Conservation (phyloP, 2,329 filamentous ascomycete genomes). For the Westerdykella sp. region DNA sequence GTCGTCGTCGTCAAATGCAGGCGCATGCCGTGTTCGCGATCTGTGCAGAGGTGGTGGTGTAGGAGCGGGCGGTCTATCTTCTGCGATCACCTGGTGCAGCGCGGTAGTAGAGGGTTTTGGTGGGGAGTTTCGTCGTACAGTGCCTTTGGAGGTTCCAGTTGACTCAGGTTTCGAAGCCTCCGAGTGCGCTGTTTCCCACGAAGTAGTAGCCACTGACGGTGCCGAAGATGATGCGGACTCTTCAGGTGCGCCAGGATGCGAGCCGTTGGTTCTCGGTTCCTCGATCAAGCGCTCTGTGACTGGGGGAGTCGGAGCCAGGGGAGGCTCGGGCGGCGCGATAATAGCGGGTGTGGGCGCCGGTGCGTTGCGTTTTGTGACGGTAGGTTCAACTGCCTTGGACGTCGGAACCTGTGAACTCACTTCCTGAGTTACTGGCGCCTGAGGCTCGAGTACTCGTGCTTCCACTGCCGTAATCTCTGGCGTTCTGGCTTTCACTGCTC, state of each 20-base stretch:
- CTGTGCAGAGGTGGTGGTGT: slow-evolving; percentile 26
- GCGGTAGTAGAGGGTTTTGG: slow-evolving; percentile 12
- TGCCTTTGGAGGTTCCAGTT: slow-evolving; percentile 1
- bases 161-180: neutral
- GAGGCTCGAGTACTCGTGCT: no score
- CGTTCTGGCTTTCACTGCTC: neutral
- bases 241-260: neutral
- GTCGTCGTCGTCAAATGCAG: slow-evolving; percentile 28
- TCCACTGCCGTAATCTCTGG: no score
- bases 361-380: no score
- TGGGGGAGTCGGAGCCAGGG: no score
- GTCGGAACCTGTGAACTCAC: no score
- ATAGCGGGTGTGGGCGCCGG: no score
- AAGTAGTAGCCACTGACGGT: neutral
- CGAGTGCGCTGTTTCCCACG: neutral
- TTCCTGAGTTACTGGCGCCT: no score
- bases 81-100: slow-evolving; percentile 19
- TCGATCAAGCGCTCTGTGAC: neutral
- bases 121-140: slow-evolving; percentile 23
- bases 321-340: no score
- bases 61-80: slow-evolving; percentile 30
- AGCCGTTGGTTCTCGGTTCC: neutral
- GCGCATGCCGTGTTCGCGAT: slow-evolving; percentile 22
- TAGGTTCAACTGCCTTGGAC: no score
- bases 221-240: neutral